phyloP scores from a whole-genome alignment of 2,329 filamentous ascomycete genomes.

The Phyllosticta citribraziliensis region DNA sequence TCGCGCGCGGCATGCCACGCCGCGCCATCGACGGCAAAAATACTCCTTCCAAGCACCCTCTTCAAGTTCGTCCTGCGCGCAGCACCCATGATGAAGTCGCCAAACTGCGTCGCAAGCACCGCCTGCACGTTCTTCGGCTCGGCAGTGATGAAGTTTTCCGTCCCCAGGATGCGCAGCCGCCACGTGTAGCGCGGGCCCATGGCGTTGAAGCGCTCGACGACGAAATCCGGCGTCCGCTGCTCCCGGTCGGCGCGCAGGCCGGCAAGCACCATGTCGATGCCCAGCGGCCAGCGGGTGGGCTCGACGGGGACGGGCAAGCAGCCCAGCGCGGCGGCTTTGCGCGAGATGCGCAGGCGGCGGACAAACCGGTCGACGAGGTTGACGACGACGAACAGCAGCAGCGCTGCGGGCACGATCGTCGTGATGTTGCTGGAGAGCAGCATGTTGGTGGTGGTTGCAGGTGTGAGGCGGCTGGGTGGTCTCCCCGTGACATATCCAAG shows the following conservation, averaged over 20 bases:
- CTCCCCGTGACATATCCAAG: no score
- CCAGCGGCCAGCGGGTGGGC: not conserved
- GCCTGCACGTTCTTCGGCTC: constrained; percentile 41
- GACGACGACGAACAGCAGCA: not conserved
- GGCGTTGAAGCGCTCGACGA: not conserved
- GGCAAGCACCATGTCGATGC: not conserved
- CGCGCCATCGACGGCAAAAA: constrained; percentile 38
- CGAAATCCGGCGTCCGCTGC: constrained; percentile 1
- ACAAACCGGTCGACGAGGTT: not conserved
- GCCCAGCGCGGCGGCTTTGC: not conserved
- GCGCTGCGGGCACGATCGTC: not conserved
- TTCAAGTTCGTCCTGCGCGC: constrained; percentile 25
- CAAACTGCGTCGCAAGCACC: constrained; percentile 35
- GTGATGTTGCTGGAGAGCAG: not conserved
- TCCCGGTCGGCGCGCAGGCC: not conserved
- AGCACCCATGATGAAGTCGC: constrained; percentile 35
- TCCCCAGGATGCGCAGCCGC: constrained; percentile 28
- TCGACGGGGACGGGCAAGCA: not conserved
- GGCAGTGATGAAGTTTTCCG: constrained; percentile 31
- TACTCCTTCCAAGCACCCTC: constrained; percentile 34
- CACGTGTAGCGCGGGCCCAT: constrained; percentile 1
- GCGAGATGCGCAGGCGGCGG: not conserved
- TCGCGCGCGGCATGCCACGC: constrained; percentile 31
- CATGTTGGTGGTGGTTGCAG: not conserved
- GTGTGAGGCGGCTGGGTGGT: no score